phyloP scores from a whole-genome alignment of 495 filamentous ascomycete genomes.

The Hamigera avellanea region DNA sequence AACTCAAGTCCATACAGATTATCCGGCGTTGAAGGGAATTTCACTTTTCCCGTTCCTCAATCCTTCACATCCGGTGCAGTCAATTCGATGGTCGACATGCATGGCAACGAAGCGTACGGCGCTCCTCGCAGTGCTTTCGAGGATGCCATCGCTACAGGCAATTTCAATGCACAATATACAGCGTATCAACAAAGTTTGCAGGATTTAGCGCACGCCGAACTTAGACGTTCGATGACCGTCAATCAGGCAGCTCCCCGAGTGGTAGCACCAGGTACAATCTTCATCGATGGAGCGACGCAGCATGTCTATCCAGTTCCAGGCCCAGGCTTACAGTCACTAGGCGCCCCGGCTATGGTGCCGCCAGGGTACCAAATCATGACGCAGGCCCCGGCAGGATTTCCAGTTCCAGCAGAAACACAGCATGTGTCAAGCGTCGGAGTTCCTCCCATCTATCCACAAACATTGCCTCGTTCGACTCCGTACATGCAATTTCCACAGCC shows the following conservation, averaged over 20 bases:
- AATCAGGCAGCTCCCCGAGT: neutral
- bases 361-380: neutral
- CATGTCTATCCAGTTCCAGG: neutral
- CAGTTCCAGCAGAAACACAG: conserved; percentile 1
- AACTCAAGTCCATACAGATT: no score
- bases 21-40: no score
- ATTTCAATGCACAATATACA: no score
- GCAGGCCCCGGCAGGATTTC: neutral
- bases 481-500: conserved; percentile 3
- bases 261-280: neutral
- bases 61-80: neutral
- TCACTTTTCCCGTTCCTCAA: neutral
- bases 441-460: neutral
- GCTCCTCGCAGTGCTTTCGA: neutral
- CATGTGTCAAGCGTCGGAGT: neutral
- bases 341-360: neutral
- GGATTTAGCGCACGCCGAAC: no score
- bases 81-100: neutral
- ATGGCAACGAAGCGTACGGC: neutral
- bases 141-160: neutral
- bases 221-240: neutral
- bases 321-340: neutral
- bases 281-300: neutral
- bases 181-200: no score
- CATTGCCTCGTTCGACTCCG: conserved; percentile 1